phyloP scores from a whole-genome alignment of 192 early-diverging fungal species.

The Gigaspora rosea region DNA sequence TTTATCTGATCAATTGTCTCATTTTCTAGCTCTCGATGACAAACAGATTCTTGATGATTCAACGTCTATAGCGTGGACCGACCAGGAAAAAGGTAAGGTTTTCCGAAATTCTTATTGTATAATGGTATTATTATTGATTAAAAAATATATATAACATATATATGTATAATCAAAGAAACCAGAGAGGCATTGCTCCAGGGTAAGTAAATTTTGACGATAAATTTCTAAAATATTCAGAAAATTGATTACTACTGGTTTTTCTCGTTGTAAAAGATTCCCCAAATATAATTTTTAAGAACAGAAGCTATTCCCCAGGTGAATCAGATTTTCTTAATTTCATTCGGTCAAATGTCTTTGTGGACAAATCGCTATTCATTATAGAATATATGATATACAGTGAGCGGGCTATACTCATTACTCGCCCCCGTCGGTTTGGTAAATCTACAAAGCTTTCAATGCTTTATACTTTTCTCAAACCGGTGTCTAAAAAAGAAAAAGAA shows the following conservation, averaged over 20 bases:
- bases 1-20: background rate
- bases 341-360: background rate
- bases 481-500: conserved; percentile 4
- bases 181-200: background rate
- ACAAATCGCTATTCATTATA: conserved; percentile 30
- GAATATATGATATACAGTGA: conserved; percentile 15
- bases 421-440: conserved; percentile 28
- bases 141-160: background rate
- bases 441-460: conserved; percentile 33
- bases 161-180: background rate
- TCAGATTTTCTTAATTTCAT: conserved; percentile 1
- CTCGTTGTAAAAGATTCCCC: background rate
- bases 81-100: conserved; percentile 6
- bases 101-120: background rate
- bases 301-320: conserved; percentile 3
- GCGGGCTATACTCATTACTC: conserved; percentile 24
- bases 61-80: background rate
- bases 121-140: conserved; percentile 10
- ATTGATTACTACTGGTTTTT: conserved; percentile 11
- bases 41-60: background rate
- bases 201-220: conserved; percentile 10
- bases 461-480: conserved; percentile 13
- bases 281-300: background rate
- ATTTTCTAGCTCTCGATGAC: background rate
- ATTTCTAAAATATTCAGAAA: conserved; percentile 4